These are phyloP conservation scores for Ceratobasidium sp. DNA, from an alignment of 1,284 basidiomycete species.

Conservation along the genomic window DNA sequence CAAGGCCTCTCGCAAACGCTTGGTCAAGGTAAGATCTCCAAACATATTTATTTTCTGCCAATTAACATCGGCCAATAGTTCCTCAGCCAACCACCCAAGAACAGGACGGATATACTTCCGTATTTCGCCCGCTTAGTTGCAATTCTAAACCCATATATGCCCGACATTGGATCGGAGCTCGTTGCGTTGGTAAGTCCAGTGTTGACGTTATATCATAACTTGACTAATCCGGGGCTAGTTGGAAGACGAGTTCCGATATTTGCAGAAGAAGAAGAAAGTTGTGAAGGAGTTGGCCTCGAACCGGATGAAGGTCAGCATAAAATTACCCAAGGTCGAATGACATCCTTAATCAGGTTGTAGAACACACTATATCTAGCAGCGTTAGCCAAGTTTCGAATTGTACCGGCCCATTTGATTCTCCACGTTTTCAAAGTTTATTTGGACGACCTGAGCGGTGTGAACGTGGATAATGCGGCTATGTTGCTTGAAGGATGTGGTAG, in stretches of 20 bases:
- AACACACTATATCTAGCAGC: slow-evolving; percentile 91
- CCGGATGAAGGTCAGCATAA: slow-evolving; percentile 76
- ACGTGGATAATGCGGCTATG: slow-evolving; percentile 93
- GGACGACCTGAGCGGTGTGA: slow-evolving; percentile 92
- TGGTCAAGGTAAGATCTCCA: slow-evolving; percentile 73
- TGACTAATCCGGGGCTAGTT: slow-evolving; percentile 65
- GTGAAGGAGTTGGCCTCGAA: slow-evolving; percentile 88
- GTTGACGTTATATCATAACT: neutral
- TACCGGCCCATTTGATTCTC: slow-evolving; percentile 90
- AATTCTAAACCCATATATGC: slow-evolving; percentile 91
- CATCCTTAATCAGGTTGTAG: slow-evolving; percentile 57
- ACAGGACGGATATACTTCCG: slow-evolving; percentile 89
- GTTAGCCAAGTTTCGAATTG: slow-evolving; percentile 95
- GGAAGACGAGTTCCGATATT: slow-evolving; percentile 95
- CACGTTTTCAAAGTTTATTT: slow-evolving; percentile 97
- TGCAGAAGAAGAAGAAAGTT: slow-evolving; percentile 94
- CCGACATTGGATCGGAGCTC: slow-evolving; percentile 87
- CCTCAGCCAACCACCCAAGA: slow-evolving; percentile 86
- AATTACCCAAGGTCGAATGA: neutral
- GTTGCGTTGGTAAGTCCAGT: slow-evolving; percentile 72
- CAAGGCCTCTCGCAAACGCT: slow-evolving; percentile 90
- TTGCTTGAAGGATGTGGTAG: slow-evolving; percentile 95
- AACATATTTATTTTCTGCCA: neutral
- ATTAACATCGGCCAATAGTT: slow-evolving; percentile 64
- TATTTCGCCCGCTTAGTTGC: slow-evolving; percentile 94